Base-by-base conservation (phyloP, 169 alveolate species). In the Eimeria acervulina region DNA sequence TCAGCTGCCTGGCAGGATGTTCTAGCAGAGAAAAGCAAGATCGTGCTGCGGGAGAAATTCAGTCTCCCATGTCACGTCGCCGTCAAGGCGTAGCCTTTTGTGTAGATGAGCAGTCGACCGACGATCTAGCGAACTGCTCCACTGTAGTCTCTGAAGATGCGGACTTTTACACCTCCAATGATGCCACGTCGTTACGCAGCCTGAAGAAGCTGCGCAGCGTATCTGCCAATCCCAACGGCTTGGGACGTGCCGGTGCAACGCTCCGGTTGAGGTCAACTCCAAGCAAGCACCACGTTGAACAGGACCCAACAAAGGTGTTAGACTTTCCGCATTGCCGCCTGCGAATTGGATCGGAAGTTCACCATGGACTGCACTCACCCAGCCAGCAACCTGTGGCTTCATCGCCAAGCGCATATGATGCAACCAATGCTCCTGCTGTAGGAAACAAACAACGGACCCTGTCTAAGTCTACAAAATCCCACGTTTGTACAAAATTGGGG, bases 151-250 rank as follows among this genome's bases (percentile, higher is more conserved):
- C 74, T 31, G 74, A 28, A 21, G 38, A 31, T 28, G 78, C 31
- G 33, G 70, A 19, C 76, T 17, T 55, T 19, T 8, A 26, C 10
- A 42, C 94, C 28, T 44, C 36, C 21, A 8, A 40, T 36, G 84
- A 87, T 31, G 81, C 94, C 31, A 38, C 94, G 36, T 38, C 94
- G 40, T 28, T 63, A 42, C 94, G 84, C 8, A 87, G 68, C 42
- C 68, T 87, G 44, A 87, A 63, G 59, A 87, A 87, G 26, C 33
- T 87, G 94, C 94, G 94, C 28, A 87, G 94, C 94, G 94, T 40
- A 19, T 87, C 94, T 12, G 47, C 94, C 5, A 61, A n/a, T 36
- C 66, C 83, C 38, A 40, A 42, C 61, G 61, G 55, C 15, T 3
- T 19, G 23, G 63, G 55, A 6, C 63, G 59, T 0, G 19, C 40